Conservation (phyloP, 768 basidiomycete genomes). For the Agrocybe praecox region DNA sequence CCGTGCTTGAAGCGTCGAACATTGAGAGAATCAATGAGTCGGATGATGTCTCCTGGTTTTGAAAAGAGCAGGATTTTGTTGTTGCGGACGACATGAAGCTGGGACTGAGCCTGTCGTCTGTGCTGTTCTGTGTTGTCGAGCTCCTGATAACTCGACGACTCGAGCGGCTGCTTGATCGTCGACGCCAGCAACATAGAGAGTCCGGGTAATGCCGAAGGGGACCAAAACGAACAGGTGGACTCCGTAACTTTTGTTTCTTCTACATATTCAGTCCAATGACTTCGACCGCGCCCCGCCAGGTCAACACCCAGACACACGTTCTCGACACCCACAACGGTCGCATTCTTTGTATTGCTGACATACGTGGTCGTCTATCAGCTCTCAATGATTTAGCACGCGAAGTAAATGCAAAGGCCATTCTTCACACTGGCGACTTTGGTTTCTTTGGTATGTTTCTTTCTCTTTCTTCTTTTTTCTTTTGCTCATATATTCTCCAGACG, state of each 20-base stretch:
- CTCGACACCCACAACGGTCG: constrained; percentile 82
- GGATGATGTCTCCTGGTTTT: constrained; percentile 1
- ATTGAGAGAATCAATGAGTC: constrained; percentile 53
- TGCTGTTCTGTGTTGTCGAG: neutral
- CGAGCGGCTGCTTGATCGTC: neutral
- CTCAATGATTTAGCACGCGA: constrained; percentile 92
- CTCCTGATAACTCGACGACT: neutral
- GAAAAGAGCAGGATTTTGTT: neutral
- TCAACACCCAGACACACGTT: constrained; percentile 79
- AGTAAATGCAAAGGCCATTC: constrained; percentile 86
- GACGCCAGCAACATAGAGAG: neutral
- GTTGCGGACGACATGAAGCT: neutral
- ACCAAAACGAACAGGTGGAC: neutral
- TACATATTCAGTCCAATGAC: neutral
- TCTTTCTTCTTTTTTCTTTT: neutral
- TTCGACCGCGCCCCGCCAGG: constrained; percentile 40
- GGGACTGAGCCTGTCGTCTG: neutral
- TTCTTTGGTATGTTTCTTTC: constrained; percentile 74
- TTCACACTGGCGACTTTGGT: constrained; percentile 99
- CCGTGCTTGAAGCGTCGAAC: constrained; percentile 60
- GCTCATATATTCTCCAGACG: constrained; percentile 45
- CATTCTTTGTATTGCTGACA: constrained; percentile 94
- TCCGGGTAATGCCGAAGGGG: neutral
- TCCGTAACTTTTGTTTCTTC: neutral
- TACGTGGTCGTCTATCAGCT: constrained; percentile 82